Conservation (phyloP, 2,329 filamentous ascomycete species). For the Blastomyces percursus region DNA sequence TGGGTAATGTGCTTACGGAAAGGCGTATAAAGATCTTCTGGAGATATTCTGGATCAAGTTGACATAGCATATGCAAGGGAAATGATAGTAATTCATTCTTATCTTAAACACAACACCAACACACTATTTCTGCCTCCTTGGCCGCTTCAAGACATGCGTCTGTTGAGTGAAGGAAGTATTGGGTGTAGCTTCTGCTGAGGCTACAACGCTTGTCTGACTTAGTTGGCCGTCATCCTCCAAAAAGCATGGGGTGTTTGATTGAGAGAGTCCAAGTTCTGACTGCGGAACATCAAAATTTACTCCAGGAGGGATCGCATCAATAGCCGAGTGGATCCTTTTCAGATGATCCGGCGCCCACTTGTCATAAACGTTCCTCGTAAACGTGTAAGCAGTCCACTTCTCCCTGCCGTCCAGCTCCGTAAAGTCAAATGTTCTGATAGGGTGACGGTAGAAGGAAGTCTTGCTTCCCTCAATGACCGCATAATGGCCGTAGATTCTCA, state of each 20-base stretch:
- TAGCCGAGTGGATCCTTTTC: slow-evolving; percentile 28
- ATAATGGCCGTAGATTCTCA: slow-evolving; percentile 20
- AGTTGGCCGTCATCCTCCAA: slow-evolving; percentile 1
- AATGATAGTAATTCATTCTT: neutral
- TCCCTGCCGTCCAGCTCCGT: slow-evolving; percentile 24
- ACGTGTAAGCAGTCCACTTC: slow-evolving; percentile 30
- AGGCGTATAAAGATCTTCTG: too few relatives aligned
- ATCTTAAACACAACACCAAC: neutral
- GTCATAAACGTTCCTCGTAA: slow-evolving; percentile 30
- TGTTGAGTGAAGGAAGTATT: slow-evolving; percentile 9
- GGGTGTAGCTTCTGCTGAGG: slow-evolving; percentile 8
- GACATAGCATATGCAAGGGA: neutral
- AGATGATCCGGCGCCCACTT: slow-evolving; percentile 29
- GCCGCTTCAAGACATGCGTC: slow-evolving; percentile 2
- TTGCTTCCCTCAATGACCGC: slow-evolving; percentile 12
- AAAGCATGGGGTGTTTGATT: neutral
- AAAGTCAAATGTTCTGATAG: slow-evolving; percentile 28
- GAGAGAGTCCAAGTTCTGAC: slow-evolving; percentile 10
- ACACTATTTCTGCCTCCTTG: slow-evolving; percentile 8
- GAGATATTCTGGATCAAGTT: neutral
- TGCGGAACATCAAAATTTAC: slow-evolving; percentile 12
- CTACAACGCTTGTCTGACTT: slow-evolving; percentile 6
- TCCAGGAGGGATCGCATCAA: slow-evolving; percentile 18
- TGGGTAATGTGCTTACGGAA: too few relatives aligned
- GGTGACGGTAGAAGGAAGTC: slow-evolving; percentile 17